Conservation (phyloP, 1,284 basidiomycete genomes). For the Ceratobasidium sp. region DNA sequence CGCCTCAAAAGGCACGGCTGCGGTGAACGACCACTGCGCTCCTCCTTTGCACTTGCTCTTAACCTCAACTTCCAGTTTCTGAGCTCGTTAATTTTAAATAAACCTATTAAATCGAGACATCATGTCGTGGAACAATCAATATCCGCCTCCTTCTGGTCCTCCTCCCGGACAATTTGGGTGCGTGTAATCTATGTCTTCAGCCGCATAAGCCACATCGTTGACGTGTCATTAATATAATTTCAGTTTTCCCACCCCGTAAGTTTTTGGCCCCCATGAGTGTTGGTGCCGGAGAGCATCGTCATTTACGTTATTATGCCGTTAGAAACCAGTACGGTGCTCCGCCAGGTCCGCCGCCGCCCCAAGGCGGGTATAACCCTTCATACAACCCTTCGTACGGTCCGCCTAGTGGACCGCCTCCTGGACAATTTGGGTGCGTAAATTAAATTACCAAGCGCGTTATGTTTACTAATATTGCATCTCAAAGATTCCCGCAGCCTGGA, state of each 20-base stretch:
- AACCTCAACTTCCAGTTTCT: background rate
- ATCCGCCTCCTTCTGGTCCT: constrained; percentile 38
- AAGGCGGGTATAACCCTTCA: constrained; percentile 26
- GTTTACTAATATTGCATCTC: background rate
- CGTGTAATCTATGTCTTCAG: background rate
- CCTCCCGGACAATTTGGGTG: constrained; percentile 43
- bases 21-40: background rate
- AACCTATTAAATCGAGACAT: background rate
- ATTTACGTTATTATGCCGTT: constrained; percentile 30
- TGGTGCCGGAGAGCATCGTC: background rate
- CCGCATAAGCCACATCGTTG: constrained; percentile 20
- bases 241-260: constrained; percentile 37
- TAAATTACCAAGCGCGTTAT: background rate
- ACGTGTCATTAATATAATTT: background rate
- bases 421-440: constrained; percentile 24
- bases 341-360: constrained; percentile 19
- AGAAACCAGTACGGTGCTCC: constrained; percentile 35
- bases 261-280: background rate
- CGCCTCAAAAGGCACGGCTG: constrained; percentile 19
- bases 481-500: constrained; percentile 35
- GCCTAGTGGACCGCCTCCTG: constrained; percentile 27
- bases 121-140: constrained; percentile 44
- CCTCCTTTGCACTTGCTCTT: background rate
- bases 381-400: constrained; percentile 12
- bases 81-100: background rate